phyloP scores from a whole-genome alignment of 371 early-diverging fungal genomes.

The Smittium mucronatum region DNA sequence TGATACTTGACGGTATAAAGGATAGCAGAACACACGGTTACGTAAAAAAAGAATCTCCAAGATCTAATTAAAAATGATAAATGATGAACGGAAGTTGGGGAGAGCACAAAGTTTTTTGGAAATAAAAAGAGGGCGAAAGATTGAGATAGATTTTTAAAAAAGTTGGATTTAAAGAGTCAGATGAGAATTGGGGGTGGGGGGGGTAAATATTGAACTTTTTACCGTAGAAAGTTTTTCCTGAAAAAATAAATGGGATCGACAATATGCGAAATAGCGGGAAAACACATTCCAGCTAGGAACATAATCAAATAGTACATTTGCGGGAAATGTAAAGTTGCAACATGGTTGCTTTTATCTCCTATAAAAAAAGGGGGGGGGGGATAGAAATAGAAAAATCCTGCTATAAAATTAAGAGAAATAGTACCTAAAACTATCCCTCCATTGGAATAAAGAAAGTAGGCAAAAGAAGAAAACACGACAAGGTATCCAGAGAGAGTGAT shows the following conservation, averaged over 20 bases:
- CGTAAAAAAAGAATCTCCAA: not conserved
- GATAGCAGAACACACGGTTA: slow-evolving; percentile 10
- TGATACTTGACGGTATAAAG: slow-evolving; percentile 14
- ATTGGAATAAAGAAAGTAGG: slow-evolving; percentile 58
- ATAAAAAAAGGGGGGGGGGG: not conserved
- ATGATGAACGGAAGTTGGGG: too few species aligned
- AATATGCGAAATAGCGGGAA: slow-evolving; percentile 16
- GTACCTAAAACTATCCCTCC: slow-evolving; percentile 53
- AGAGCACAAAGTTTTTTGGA: too few species aligned
- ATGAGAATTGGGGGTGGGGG: too few species aligned
- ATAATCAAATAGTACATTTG: slow-evolving; percentile 77
- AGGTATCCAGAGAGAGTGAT: slow-evolving; percentile 27
- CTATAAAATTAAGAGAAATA: not conserved
- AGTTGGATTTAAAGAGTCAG: too few species aligned
- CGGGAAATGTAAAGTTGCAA: slow-evolving; percentile 63
- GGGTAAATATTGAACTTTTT: too few species aligned
- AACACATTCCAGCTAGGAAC: slow-evolving; percentile 40
- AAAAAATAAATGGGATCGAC: slow-evolving; percentile 18
- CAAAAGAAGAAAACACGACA: slow-evolving; percentile 39
- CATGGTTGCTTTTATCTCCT: slow-evolving; percentile 80
- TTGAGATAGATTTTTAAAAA: too few species aligned
- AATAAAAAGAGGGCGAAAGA: too few species aligned
- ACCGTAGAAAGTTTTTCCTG: slow-evolving; percentile 11
- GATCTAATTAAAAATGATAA: slow-evolving; percentile 12
- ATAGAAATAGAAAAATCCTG: not conserved